These are phyloP conservation scores for Trypanosoma mega DNA, from an alignment of 208 protist species.

Conservation along the genomic window DNA sequence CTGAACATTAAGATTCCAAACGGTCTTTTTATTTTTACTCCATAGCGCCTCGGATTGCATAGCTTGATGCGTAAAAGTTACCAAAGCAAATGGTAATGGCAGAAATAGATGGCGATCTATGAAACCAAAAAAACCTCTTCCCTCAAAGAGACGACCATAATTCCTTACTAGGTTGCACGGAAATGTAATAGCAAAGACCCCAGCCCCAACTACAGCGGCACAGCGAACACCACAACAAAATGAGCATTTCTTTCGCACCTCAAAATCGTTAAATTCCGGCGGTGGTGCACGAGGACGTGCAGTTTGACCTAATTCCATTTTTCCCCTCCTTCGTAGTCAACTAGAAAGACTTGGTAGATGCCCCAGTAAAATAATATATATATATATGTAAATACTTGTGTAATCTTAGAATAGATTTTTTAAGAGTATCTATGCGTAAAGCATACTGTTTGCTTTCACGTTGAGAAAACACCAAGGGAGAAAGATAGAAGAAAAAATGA, in stretches of 20 bases:
- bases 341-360: too few species aligned
- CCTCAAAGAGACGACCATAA: conserved; percentile 47
- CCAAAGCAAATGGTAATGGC: conserved; percentile 55
- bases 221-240: conserved; percentile 69
- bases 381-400: too few species aligned
- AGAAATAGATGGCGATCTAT: conserved; percentile 63
- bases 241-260: conserved; percentile 67
- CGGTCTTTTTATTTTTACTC: conserved; percentile 81
- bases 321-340: too few species aligned
- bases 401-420: too few species aligned
- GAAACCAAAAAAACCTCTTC: conserved; percentile 49
- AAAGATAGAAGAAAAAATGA: conserved; percentile 4
- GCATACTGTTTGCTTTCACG: too few species aligned
- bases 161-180: conserved; percentile 59
- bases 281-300: conserved; percentile 43
- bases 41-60: conserved; percentile 83
- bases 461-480: too few species aligned
- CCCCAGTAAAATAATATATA: too few species aligned
- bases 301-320: conserved; percentile 70
- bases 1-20: conserved; percentile 64
- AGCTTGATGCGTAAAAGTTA: conserved; percentile 82
- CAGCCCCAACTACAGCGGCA: conserved; percentile 34
- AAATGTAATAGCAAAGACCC: conserved; percentile 49
- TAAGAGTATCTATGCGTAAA: too few species aligned
- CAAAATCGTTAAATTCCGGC: conserved; percentile 50